phyloP scores from a whole-genome alignment of 495 filamentous ascomycete species.

The Thermothielavioides terrestris region DNA sequence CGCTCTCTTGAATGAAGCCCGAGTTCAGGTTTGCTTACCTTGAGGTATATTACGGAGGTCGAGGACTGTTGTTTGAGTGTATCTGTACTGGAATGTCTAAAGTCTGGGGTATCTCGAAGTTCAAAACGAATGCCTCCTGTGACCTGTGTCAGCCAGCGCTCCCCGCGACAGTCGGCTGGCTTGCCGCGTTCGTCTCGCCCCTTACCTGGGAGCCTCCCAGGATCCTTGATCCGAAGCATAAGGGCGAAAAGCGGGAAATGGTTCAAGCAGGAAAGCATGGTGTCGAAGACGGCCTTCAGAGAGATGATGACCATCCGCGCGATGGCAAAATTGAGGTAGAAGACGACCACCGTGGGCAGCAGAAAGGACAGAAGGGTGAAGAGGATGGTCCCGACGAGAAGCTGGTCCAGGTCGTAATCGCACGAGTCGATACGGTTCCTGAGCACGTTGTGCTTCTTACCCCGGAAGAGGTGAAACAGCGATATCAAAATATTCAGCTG shows the following conservation, averaged over 20 bases:
- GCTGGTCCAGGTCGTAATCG: slow-evolving; percentile 97
- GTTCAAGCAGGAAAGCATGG: slow-evolving; percentile 84
- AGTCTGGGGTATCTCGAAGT: slow-evolving; percentile 62
- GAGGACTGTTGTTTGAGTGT: slow-evolving; percentile 28
- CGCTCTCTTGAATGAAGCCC: too few species aligned
- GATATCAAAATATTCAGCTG: slow-evolving; percentile 93
- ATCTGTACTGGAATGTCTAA: slow-evolving; percentile 35
- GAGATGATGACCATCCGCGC: slow-evolving; percentile 92
- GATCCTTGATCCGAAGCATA: slow-evolving; percentile 95
- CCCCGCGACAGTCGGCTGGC: too few species aligned
- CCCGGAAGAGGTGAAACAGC: slow-evolving; percentile 94
- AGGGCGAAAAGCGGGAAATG: slow-evolving; percentile 97
- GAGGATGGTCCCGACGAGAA: slow-evolving; percentile 90
- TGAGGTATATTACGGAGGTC: slow-evolving; percentile 70
- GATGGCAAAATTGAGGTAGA: slow-evolving; percentile 92
- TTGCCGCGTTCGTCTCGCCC: too few species aligned
- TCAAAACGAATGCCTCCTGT: slow-evolving; percentile 83
- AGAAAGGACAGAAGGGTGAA: slow-evolving; percentile 96
- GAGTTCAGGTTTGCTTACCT: slow-evolving; percentile 54
- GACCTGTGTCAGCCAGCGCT: background rate
- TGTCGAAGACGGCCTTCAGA: slow-evolving; percentile 83
- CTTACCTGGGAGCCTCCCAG: slow-evolving; percentile 76
- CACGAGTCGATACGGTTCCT: slow-evolving; percentile 97
- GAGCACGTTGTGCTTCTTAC: slow-evolving; percentile 95
- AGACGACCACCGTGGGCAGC: slow-evolving; percentile 87